Conservation (phyloP, 2,329 filamentous ascomycete genomes). For the Aspergillus awamori region DNA sequence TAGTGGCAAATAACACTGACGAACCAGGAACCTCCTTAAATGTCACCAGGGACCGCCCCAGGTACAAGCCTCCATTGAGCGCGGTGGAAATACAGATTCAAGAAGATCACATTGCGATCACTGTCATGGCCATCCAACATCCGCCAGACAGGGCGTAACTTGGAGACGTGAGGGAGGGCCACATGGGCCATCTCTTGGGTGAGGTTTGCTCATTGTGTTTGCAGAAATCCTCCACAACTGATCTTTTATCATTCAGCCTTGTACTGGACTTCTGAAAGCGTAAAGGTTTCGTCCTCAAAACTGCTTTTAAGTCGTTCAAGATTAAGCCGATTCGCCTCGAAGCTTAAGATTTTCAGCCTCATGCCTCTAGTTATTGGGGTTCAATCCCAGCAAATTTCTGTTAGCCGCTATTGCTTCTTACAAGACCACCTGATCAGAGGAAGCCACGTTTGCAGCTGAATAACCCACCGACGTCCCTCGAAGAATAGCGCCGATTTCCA, state of each 20-base stretch:
- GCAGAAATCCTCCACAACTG: slow-evolving; percentile 69
- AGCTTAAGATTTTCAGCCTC: slow-evolving; percentile 69
- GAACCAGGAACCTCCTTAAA: not conserved
- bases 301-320: slow-evolving; percentile 68
- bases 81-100: not conserved
- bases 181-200: slow-evolving; percentile 82
- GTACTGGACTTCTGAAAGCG: slow-evolving; percentile 66
- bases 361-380: slow-evolving; percentile 81
- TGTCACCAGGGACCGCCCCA: not conserved
- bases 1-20: not conserved
- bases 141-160: not conserved
- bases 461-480: not conserved
- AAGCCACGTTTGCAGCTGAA: not conserved
- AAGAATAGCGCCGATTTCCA: not conserved
- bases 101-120: not conserved
- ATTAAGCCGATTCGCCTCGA: slow-evolving; percentile 71
- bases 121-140: not conserved
- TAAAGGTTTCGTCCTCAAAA: slow-evolving; percentile 64
- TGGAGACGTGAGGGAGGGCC: not conserved
- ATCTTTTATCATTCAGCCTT: slow-evolving; percentile 57
- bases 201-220: slow-evolving; percentile 71
- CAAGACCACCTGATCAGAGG: not conserved
- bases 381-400: slow-evolving; percentile 41
- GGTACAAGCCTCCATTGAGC: not conserved
- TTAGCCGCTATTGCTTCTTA: slow-evolving; percentile 13